Base-by-base conservation (phyloP, 495 filamentous ascomycete species). In the Aspergillus sclerotiicarbonarius region DNA sequence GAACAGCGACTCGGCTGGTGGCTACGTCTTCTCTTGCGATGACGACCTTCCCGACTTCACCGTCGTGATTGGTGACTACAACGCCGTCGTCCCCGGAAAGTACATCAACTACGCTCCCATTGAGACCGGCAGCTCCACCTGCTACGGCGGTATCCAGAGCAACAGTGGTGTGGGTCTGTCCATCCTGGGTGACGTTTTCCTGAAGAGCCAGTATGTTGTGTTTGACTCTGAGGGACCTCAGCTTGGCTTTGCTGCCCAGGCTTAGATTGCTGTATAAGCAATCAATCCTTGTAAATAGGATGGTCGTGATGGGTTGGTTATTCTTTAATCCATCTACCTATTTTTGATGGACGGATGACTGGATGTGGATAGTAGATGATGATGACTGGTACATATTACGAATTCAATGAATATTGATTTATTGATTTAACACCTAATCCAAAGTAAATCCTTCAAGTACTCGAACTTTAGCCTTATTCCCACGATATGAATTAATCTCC, bases 191-290 rank as follows among this genome's bases (percentile, higher is more conserved):
- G 90, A 92, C 58, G 80, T 91, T 47, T 90, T 89, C 64, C 80
- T 94, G 59, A 92, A 92, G 79, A 81, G 82, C 58, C 85, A 90
- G 61, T 91, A 87, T 65, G 89, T 87, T 18, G 84, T 94, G 4
- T 92, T 92, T 62, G 83, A 92, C 54, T 75, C 78, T 32, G 73
- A 73, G 31, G 76, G 69, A 7, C 82, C 82, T 20, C 67, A 76
- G 51, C 67, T 90, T 46, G 88, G 87, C 8, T 86, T 89, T 70
- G 87, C 87, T 8, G 55, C 71, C 19, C 74, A 77, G 69, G 66
- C 71, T 49, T 74, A 68, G 56, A 39, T 30, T 15, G 9, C 8
- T 12, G 16, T 35, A 16, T 44, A 18, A 10, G 31, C 29, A 25
- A 25, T 25, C 5, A 25, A 25, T 25, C 25, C 25, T 25, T 25